Evolutionary conservation across 306 rosid genomes (phyloP).

Genomic region (Prunus mira): DNA sequence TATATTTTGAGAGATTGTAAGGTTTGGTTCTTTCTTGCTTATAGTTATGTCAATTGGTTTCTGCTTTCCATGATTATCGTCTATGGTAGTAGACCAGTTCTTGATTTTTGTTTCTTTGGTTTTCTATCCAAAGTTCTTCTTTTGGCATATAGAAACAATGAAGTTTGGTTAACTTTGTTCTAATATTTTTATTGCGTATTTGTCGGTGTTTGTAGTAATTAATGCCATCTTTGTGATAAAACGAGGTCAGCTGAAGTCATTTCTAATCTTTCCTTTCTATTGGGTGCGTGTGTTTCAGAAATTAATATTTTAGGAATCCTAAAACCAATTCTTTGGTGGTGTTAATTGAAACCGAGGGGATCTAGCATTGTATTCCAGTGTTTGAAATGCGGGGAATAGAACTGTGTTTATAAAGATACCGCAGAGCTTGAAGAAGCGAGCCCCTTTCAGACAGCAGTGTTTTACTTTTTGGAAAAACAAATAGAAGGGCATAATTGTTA

Average conservation of each 20-base stretch:
- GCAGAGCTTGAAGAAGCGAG: neutral
- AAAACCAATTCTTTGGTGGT: neutral
- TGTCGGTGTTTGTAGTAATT: neutral
- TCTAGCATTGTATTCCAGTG: neutral
- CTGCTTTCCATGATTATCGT: neutral
- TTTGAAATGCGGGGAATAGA: neutral
- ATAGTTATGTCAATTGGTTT: neutral
- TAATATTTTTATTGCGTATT: neutral
- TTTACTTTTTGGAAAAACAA: neutral
- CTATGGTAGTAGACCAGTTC: neutral
- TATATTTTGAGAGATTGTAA: neutral
- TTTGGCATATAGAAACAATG: neutral
- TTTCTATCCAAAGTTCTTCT: neutral
- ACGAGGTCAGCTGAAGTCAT: neutral
- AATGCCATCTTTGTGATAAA: neutral
- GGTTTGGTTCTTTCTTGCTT: neutral
- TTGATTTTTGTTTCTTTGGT: neutral
- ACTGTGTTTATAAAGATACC: neutral
- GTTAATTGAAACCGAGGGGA: neutral
- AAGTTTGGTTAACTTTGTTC: neutral
- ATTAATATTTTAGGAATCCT: neutral
- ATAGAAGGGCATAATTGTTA: neutral
- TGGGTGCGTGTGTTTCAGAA: neutral
- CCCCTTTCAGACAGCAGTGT: neutral
- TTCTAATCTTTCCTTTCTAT: neutral